These are phyloP conservation scores for Meyerozyma carpophila DNA, from an alignment of 1,139 yeast genomes.

Conservation along the genomic window DNA sequence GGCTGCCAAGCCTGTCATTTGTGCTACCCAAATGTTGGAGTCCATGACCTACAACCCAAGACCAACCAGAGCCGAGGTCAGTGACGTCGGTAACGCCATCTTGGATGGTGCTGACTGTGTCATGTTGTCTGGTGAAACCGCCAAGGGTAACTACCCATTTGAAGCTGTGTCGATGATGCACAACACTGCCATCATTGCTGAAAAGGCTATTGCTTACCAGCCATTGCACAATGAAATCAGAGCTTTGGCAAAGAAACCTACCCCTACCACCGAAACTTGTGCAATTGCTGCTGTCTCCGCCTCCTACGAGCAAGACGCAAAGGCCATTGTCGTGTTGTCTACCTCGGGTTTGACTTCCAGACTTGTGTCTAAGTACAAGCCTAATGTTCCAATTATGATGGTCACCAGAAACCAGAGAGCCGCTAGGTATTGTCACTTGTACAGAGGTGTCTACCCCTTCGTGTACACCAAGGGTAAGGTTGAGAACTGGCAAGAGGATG, in stretches of 20 bases:
- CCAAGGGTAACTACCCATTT: constrained; percentile 96
- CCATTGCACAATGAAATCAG: constrained; percentile 87
- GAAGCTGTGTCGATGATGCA: constrained; percentile 99
- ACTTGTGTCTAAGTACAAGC: constrained; percentile 95
- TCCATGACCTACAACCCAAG: constrained; percentile 99
- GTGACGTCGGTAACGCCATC: constrained; percentile 98
- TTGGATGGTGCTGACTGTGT: constrained; percentile 99
- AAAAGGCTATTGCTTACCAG: constrained; percentile 90
- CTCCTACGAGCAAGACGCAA: constrained; percentile 91
- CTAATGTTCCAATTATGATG: constrained; percentile 96
- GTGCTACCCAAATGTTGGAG: constrained; percentile 99
- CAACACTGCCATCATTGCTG: constrained; percentile 94
- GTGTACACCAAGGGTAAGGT: constrained; percentile 64
- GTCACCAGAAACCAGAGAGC: constrained; percentile 92
- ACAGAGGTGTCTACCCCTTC: constrained; percentile 98
- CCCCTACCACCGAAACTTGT: constrained; percentile 92
- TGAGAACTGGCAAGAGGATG: constrained; percentile 93
- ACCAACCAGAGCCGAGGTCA: constrained; percentile 99
- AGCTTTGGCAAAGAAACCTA: constrained; percentile 79
- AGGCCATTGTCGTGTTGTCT: constrained; percentile 93
- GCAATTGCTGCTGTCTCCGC: constrained; percentile 97
- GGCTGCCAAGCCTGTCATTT: constrained; percentile 98
- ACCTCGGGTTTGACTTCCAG: constrained; percentile 95
- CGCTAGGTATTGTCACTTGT: constrained; percentile 92
- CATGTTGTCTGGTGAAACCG: constrained; percentile 99